A percentile compares a stretch with the other conserved stretches of the same genome.
Conservation (phyloP, 1,284 basidiomycete species). For the Grifola frondosa region DNA sequence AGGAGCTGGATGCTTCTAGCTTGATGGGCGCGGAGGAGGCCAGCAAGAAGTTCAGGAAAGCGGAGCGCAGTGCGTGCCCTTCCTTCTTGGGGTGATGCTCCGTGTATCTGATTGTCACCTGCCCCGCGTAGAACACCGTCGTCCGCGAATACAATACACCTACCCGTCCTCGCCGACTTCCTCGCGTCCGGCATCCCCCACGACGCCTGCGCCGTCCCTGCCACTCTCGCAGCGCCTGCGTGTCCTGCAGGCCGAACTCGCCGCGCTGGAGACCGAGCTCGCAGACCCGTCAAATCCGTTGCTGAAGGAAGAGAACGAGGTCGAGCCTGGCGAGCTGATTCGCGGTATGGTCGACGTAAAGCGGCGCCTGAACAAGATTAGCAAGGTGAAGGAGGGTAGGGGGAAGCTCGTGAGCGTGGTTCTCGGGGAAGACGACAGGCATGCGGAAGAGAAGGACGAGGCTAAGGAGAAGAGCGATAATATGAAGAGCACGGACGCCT, state of each 20-base stretch:
- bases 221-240: conserved; percentile 61
- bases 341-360: conserved; percentile 73
- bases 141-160: conserved; percentile 54
- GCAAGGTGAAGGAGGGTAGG: conserved; percentile 62
- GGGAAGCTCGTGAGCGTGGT: conserved; percentile 64
- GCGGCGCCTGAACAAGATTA: conserved; percentile 63
- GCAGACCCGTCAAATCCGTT: conserved; percentile 67
- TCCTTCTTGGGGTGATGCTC: background rate
- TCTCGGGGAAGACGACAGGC: conserved; percentile 39
- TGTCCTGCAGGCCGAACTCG: conserved; percentile 61
- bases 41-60: conserved; percentile 62
- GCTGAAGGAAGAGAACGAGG: conserved; percentile 51
- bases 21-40: conserved; percentile 60
- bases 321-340: conserved; percentile 74
- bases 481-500: conserved; percentile 10
- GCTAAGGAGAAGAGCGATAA: conserved; percentile 1
- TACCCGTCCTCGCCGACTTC: conserved; percentile 68
- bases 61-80: conserved; percentile 53
- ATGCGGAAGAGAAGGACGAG: conserved; percentile 19
- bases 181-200: conserved; percentile 26
- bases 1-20: conserved; percentile 52
- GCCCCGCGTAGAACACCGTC: conserved; percentile 38
- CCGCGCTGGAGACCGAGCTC: conserved; percentile 65
- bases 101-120: background rate
- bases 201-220: conserved; percentile 31